Base-by-base conservation (phyloP, 352 stramenopile genomes). In the Pythium scleroteichum region DNA sequence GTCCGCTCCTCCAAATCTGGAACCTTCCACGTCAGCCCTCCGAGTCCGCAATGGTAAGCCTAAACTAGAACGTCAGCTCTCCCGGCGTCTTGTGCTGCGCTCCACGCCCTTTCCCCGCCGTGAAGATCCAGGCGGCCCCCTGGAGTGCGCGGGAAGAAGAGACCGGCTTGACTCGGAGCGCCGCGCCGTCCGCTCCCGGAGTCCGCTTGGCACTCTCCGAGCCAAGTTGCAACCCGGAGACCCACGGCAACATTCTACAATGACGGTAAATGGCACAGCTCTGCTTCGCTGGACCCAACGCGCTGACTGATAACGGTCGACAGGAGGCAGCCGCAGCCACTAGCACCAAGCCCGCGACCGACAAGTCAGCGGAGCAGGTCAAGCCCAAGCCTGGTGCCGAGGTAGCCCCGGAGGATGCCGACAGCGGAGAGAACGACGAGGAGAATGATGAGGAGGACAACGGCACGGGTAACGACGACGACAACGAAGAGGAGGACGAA, bases 401-500 rank as follows among this genome's bases (percentile, higher is more conserved):
- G 9, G 54, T 41, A 2, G 48, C 53, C 5, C 58, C 57, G n/a
- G 59, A 75, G 26, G 64, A 73, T 19, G 59, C 44, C 20, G 57
- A 69, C 23, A 59, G 52, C 55, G 52, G 74, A 35, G 62, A 69
- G 16, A 51, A 55, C 50, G 67, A 69, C 4, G 68, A 71, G 7
- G 23, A 55, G 10, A 49, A 65, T 2, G 58, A 73, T 16, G 59
- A 69, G 12, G 57, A 72, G 3, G 56, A 74, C 16, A 44, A 55
- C 29, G 67, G 66, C 3, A 64, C 72, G 20, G 68, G 69, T 6
- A 58, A 76, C 19, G 69, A 72, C 22, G 53, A 79, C 33, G 62
- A 75, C 13, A 66, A 82, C 8, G 67, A 67, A 0, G 68, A 71
- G 20, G 64, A 73, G 33, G 67, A 68, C n/a, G 60, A 74, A 10